These are phyloP conservation scores for Sarcodon sp. DNA, from an alignment of 768 basidiomycete genomes.

Conservation along the genomic window DNA sequence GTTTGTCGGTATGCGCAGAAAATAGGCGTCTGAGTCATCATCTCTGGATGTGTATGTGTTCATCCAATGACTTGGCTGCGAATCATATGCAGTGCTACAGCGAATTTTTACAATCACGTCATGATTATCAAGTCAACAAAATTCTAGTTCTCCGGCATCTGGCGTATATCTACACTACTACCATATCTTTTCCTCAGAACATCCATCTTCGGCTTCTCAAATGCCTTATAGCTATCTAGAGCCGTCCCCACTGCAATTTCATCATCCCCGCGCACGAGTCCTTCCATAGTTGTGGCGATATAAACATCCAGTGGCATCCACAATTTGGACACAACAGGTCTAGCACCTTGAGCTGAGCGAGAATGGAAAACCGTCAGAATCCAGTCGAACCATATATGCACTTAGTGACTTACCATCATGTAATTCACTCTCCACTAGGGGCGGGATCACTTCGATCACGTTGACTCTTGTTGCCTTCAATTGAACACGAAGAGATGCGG, in stretches of 20 bases:
- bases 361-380: too few relatives aligned
- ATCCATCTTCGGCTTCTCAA: conserved; percentile 18
- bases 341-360: conserved; percentile 35
- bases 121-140: too few relatives aligned
- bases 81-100: too few relatives aligned
- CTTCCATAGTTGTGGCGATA: conserved; percentile 30
- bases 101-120: too few relatives aligned
- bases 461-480: conserved; percentile 35
- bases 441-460: conserved; percentile 45
- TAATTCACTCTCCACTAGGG: conserved; percentile 49
- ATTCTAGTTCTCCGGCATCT: neutral
- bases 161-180: conserved; percentile 6
- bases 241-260: conserved; percentile 15
- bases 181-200: neutral
- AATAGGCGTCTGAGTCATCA: too few relatives aligned
- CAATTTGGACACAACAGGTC: conserved; percentile 29
- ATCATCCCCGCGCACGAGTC: conserved; percentile 21
- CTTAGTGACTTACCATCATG: conserved; percentile 33
- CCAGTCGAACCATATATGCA: too few relatives aligned
- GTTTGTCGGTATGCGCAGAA: neutral
- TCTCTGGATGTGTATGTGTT: too few relatives aligned
- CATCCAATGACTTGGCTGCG: too few relatives aligned
- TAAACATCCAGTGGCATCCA: conserved; percentile 42
- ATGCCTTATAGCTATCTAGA: conserved; percentile 9
- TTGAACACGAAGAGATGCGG: conserved; percentile 31